Evolutionary conservation across 2,329 filamentous ascomycete species (phyloP).

Genomic region (Ceratocystis colombiana): DNA sequence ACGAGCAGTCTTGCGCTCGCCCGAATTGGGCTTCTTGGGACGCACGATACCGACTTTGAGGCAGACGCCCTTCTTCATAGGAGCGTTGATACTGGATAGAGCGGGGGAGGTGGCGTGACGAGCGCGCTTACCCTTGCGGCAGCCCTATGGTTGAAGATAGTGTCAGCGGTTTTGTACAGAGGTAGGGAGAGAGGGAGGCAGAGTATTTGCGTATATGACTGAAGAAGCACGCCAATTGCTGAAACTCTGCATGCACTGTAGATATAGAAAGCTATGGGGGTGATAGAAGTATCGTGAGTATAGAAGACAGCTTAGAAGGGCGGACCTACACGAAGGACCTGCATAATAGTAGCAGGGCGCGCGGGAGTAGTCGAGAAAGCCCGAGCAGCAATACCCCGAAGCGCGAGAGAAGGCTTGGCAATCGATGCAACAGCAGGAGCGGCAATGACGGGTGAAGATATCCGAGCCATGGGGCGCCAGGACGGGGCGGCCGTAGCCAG

Average conservation of each 20-base stretch:
- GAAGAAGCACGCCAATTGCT: no score
- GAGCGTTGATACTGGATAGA: slow-evolving; percentile 55
- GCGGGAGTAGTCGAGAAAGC: slow-evolving; percentile 49
- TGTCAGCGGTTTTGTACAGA: not conserved
- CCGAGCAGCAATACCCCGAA: slow-evolving; percentile 12
- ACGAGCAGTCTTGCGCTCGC: slow-evolving; percentile 89
- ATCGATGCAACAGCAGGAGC: slow-evolving; percentile 2
- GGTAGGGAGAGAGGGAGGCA: no score
- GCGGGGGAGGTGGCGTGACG: slow-evolving; percentile 85
- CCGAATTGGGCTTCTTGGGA: slow-evolving; percentile 98
- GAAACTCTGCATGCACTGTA: no score
- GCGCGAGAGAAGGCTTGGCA: not conserved
- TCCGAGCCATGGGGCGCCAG: slow-evolving; percentile 27
- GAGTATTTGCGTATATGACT: no score
- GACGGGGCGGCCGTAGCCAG: slow-evolving; percentile 20
- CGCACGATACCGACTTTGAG: slow-evolving; percentile 86
- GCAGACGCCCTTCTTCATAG: slow-evolving; percentile 90
- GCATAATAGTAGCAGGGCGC: slow-evolving; percentile 57
- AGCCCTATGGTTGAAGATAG: slow-evolving; percentile 44
- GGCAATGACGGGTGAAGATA: slow-evolving; percentile 29
- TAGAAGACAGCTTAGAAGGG: not conserved
- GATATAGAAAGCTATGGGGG: no score
- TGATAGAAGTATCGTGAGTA: no score
- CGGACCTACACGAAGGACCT: slow-evolving; percentile 49
- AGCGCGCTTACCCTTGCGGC: slow-evolving; percentile 65